phyloP scores from a whole-genome alignment of 1,284 basidiomycete species.

The Boletellus deceptivus region DNA sequence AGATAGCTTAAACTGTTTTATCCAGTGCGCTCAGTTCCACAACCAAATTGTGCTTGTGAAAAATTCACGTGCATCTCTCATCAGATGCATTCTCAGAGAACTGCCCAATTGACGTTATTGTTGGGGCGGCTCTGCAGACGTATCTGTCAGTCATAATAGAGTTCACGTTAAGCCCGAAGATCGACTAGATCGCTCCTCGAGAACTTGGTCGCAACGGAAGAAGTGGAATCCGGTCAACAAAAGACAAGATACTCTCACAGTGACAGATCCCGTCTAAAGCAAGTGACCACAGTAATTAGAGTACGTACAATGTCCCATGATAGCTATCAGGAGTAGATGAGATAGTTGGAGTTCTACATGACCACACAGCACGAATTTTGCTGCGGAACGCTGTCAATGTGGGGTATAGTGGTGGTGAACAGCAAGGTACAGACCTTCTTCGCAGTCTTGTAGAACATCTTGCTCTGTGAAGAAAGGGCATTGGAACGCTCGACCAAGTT shows the following conservation, averaged over 20 bases:
- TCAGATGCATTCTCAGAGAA: neutral
- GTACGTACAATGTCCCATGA: slow-evolving; percentile 25
- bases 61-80: neutral
- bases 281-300: slow-evolving; percentile 19
- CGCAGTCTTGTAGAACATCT: slow-evolving; percentile 94
- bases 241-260: slow-evolving; percentile 8
- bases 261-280: slow-evolving; percentile 1
- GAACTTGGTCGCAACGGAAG: neutral
- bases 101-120: neutral
- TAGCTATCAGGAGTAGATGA: slow-evolving; percentile 13
- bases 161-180: neutral
- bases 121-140: neutral
- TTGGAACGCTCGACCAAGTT: slow-evolving; percentile 95
- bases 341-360: slow-evolving; percentile 39
- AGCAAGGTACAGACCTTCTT: slow-evolving; percentile 68
- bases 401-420: neutral
- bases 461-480: slow-evolving; percentile 86
- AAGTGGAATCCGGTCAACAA: neutral
- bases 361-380: slow-evolving; percentile 64
- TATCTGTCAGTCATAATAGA: neutral
- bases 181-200: slow-evolving; percentile 6
- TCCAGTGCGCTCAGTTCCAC: neutral
- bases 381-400: slow-evolving; percentile 27
- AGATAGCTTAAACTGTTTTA: neutral
- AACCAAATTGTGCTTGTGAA: neutral